Evolutionary conservation across 108 stramenopile species (phyloP), one percentile per base, ranked within the genome.

Genomic region (Cyclotella baltica): DNA sequence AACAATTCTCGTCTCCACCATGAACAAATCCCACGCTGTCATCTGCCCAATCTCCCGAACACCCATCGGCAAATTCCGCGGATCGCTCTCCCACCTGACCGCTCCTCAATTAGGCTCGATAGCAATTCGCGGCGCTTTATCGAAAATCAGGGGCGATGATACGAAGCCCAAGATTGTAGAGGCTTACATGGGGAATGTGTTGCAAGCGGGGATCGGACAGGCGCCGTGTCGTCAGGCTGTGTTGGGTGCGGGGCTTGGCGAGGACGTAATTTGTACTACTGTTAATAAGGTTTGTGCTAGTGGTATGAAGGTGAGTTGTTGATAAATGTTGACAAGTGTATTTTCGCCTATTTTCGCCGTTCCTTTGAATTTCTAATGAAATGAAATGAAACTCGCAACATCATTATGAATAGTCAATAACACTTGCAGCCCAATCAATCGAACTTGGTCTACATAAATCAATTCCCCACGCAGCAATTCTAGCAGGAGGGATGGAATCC

Each of bases 261-360:
- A 87, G 64, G 67, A 69, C 4, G 88, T 90, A 1, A 76, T 96
- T 43, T 85, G 86, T 40, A 93, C 88, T 23, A 93, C 91, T 0
- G 72, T 98, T 31, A 98, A 98, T 85, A 98, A 99, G 78, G 98
- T 99, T 15, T 99, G 99, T 75, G 98, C 98, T 5, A 89, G 88
- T 22, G 98, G 98, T 15, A 97, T 99, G 98, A 99, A 70, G 67
- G 67, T 66, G 11, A 16, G 65, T 27, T 9, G n/a, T 27, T 16
- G 1, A 3, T 46, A n/a, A n/a, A n/a, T n/a, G n/a, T n/a, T n/a
- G n/a, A n/a, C n/a, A n/a, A n/a, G n/a, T n/a, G n/a, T n/a, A n/a
- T n/a, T n/a, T n/a, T n/a, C n/a, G n/a, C n/a, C n/a, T n/a, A n/a
- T n/a, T n/a, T n/a, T n/a, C n/a, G n/a, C n/a, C n/a, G n/a, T n/a